Conservation (phyloP, 768 basidiomycete genomes). For the Amyloporia xantha region DNA sequence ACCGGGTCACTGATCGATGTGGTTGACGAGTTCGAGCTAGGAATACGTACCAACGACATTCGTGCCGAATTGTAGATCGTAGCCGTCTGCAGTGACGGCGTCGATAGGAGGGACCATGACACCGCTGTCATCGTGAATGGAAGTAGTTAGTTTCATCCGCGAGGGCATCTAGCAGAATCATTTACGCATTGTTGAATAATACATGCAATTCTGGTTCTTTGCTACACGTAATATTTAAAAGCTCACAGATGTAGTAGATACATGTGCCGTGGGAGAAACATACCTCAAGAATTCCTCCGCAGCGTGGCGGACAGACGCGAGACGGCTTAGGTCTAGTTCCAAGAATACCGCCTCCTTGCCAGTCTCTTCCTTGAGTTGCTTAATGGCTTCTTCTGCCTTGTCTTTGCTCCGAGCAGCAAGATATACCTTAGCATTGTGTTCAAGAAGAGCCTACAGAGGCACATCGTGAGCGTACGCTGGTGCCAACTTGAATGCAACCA, state of each 20-base stretch:
- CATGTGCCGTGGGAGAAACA: no score
- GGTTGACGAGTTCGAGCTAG: no score
- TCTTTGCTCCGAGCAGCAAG: constrained; percentile 41
- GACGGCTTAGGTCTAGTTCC: constrained; percentile 35
- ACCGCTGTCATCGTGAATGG: constrained; percentile 31
- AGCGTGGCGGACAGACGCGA: constrained; percentile 29
- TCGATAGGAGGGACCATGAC: constrained; percentile 40
- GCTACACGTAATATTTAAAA: constrained; percentile 33
- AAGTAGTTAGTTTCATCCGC: background rate
- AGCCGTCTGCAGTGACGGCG: constrained; percentile 37
- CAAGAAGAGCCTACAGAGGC: constrained; percentile 39
- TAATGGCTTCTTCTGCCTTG: constrained; percentile 45
- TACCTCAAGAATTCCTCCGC: constrained; percentile 32
- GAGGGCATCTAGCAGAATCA: background rate
- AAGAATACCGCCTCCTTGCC: constrained; percentile 38
- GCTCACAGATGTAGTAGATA: constrained; percentile 29
- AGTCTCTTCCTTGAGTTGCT: constrained; percentile 40
- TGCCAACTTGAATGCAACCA: background rate
- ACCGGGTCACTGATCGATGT: no score
- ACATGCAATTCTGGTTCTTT: constrained; percentile 42
- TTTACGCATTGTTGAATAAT: constrained; percentile 49
- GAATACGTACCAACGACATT: constrained; percentile 46
- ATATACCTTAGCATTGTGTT: constrained; percentile 62
- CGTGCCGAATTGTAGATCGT: constrained; percentile 49
- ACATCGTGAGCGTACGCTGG: background rate